A percentile compares a stretch with the other conserved stretches of the same genome.
phyloP scores from a whole-genome alignment of 177 flowering plant species.

The Vitis hybrid region DNA sequence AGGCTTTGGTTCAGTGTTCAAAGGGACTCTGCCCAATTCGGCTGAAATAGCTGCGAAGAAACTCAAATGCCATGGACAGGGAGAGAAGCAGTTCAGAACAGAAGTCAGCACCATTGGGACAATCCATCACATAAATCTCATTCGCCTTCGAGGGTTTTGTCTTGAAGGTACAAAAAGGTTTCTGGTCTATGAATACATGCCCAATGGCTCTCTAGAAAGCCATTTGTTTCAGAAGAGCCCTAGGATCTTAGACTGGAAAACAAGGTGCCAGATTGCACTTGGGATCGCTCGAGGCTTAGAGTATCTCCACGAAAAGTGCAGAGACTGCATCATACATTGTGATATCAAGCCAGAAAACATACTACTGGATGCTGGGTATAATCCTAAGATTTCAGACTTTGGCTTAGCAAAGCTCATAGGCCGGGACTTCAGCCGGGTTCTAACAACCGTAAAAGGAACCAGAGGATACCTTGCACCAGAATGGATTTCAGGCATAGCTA shows the following conservation, averaged over 20 bases:
- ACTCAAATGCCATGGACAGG: not conserved
- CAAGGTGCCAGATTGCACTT: constrained; percentile 1
- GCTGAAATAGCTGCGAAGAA: not conserved
- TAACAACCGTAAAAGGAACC: not conserved
- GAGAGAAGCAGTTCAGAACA: not conserved
- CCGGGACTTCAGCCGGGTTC: not conserved
- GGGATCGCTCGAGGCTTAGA: not conserved
- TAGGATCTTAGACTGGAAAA: not conserved
- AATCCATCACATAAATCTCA: not conserved
- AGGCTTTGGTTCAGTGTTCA: too few species aligned
- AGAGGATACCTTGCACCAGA: too few species aligned
- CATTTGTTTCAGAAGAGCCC: not conserved
- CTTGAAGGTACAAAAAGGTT: not conserved
- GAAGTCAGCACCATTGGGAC: constrained; percentile 1
- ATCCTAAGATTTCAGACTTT: not conserved
- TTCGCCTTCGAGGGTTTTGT: not conserved
- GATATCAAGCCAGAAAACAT: not conserved
- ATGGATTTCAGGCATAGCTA: too few species aligned
- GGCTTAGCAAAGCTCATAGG: not conserved
- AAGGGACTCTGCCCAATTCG: not conserved
- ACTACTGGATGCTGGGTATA: not conserved
- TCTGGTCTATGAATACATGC: constrained; percentile 1
- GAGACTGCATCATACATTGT: too few species aligned
- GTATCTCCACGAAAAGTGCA: not conserved
- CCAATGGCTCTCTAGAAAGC: not conserved